Base-by-base conservation (phyloP, 331 rosid genomes). In the Erythrophleum ivorense region DNA sequence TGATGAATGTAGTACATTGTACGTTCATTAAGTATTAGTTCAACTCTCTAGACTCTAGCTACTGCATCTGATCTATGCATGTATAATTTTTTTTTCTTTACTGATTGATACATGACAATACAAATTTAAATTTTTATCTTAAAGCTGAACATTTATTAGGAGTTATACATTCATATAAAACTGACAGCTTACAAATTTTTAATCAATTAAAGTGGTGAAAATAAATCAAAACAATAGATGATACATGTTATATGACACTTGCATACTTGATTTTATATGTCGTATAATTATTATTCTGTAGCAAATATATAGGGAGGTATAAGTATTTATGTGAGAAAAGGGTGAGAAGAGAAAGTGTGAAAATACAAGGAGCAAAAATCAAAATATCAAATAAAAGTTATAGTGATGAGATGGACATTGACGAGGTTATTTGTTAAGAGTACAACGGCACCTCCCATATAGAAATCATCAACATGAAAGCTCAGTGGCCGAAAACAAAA, bases 391-490 rank as follows among this genome's bases (percentile, higher is more conserved):
- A 24, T 19, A 13, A 50, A 33, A 7, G n/a, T 19, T 48, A 9
- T 36, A 16, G 43, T 13, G 69, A 31, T 18, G n/a, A 77, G 3
- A 2, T n/a, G 12, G 62, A 8, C 8, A 38, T 6, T 19, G 34
- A 55, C 19, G 41, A 58, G 43, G 43, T 50, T 7, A 75, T 15
- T 15, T 65, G 54, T 19, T 10, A 38, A 31, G 62, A 71, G 52
- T 70, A 50, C 13, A 5, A 9, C 2, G 46, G 9, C 34, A 71
- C 59, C 24, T n/a, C 18, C 48, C 31, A 45, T 82, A 82, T 91
- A 58, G 92, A 86, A 89, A 89, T 88, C 89, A 92, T 87, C 91
- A 86, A 80, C 82, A 31, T 66, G 94, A 92, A 92, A 91, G 95
- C 88, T 85, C 80, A 57, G 91, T 77, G n/a, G n/a, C n/a, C n/a